Base-by-base conservation (phyloP, 495 filamentous ascomycete species). In the Penicillium samsonianum region DNA sequence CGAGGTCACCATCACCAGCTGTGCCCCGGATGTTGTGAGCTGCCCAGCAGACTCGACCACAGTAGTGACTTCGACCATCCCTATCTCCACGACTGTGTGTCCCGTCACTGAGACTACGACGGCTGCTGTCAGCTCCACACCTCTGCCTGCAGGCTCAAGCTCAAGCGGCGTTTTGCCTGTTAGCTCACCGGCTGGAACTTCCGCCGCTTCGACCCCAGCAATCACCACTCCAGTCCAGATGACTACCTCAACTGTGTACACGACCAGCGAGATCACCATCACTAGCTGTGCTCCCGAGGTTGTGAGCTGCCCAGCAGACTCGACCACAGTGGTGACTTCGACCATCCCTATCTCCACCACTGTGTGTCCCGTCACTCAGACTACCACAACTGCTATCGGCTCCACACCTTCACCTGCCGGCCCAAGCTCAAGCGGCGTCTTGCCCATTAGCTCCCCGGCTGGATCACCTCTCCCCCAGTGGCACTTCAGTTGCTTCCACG, bases 231-330 rank as follows among this genome's bases (percentile, higher is more conserved):
- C 11, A 48, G 45, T 51, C 44, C 60, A 10, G 44, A 59, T 2
- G 64, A 84, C 82, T 50, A 82, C 79, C 35, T 86, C 83, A 11
- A 86, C 85, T 38, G 72, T 86, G n/a, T 86, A 78, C 67, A 70
- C 76, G 7, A 88, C 85, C 12, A 79, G 74, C 52, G 71, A 78
- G 61, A 72, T 81, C 56, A 86, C 85, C 11, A 72, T 85, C 61
- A 83, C 81, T 5, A 80, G 77, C 54, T 87, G 83, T 65, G 75
- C 77, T 8, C 67, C 84, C 1, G 78, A 70, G 8, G 78, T 87
- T 23, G 82, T 80, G 54, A 69, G 83, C 65, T 88, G 86, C 72
- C 84, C 84, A 6, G 81, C 65, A 40, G 57, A 67, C 20, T 83
- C 69, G 45, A 82, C 73, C 56, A 75, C 71, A 25, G 77, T 83